These are phyloP conservation scores for Aureobasidium melanogenum DNA, from an alignment of 2,329 filamentous ascomycete genomes.

Conservation along the genomic window DNA sequence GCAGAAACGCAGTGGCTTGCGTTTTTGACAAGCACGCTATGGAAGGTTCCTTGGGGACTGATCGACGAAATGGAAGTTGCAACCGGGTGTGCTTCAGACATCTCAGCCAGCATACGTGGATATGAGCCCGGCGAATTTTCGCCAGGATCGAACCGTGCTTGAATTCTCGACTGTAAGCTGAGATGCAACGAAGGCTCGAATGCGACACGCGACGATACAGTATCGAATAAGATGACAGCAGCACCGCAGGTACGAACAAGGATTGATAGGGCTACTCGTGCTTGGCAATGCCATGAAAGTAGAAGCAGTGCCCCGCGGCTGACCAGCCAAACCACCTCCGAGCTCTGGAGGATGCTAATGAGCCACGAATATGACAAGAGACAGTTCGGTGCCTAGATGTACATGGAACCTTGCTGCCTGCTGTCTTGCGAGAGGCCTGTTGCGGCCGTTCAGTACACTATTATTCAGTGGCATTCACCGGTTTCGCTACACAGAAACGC, in stretches of 20 bases:
- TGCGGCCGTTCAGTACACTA: neutral
- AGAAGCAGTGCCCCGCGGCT: neutral
- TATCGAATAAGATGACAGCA: neutral
- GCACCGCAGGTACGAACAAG: neutral
- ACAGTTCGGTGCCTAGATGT: neutral
- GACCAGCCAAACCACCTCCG: neutral
- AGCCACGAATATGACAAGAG: slow-evolving; percentile 5
- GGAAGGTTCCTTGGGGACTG: neutral
- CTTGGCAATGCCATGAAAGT: neutral
- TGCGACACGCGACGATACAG: neutral
- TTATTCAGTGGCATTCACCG: neutral
- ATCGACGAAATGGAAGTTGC: neutral
- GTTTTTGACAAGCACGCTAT: slow-evolving; percentile 7
- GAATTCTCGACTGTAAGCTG: neutral
- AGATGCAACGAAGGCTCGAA: neutral
- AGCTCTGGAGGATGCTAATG: neutral
- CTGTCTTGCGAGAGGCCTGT: neutral
- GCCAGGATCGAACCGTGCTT: neutral
- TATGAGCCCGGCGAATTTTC: neutral
- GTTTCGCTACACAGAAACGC: neutral
- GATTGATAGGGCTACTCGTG: neutral
- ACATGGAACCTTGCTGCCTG: slow-evolving; percentile 1
- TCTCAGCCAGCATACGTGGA: neutral
- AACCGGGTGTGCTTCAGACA: neutral
- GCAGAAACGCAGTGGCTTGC: neutral